Evolutionary conservation across 805 yeast species (phyloP).

Genomic region (Candida broadrunensis): DNA sequence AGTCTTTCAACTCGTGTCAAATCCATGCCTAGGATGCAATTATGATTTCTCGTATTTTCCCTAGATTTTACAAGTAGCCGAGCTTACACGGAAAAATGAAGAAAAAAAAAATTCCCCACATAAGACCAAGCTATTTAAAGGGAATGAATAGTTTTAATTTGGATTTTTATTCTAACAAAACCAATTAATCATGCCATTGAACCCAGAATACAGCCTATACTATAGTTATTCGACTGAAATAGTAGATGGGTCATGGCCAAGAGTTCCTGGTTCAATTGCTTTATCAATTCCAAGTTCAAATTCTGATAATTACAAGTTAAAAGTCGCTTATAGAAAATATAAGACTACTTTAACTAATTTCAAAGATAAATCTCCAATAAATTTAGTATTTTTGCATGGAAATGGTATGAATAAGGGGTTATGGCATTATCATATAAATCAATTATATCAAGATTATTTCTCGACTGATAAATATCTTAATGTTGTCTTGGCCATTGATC

Average conservation of each 20-base stretch:
- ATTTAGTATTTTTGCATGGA: conserved; percentile 58
- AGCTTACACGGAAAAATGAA: too few relatives aligned
- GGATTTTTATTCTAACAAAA: too few relatives aligned
- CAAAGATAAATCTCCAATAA: conserved; percentile 21
- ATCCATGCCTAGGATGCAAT: too few relatives aligned
- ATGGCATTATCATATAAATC: conserved; percentile 57
- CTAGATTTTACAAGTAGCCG: too few relatives aligned
- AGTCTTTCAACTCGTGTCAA: too few relatives aligned
- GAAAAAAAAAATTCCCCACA: too few relatives aligned
- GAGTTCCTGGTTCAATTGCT: conserved; percentile 30
- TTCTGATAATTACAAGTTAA: conserved; percentile 38
- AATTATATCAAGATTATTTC: conserved; percentile 21
- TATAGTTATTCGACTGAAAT: conserved; percentile 10
- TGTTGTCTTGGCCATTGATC: conserved; percentile 38
- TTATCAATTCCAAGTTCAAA: conserved; percentile 24
- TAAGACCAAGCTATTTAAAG: too few relatives aligned
- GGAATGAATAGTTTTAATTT: too few relatives aligned
- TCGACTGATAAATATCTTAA: conserved; percentile 7
- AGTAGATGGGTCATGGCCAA: conserved; percentile 32
- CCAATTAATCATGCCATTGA: conserved; percentile 9
- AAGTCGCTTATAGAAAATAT: conserved; percentile 49
- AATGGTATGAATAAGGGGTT: conserved; percentile 64
- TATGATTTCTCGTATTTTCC: too few relatives aligned
- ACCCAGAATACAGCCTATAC: conserved; percentile 7
- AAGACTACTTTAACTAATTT: conserved; percentile 13